Evolutionary conservation across 2,329 filamentous ascomycete genomes (phyloP).

Genomic region (Hypocreales sp.): DNA sequence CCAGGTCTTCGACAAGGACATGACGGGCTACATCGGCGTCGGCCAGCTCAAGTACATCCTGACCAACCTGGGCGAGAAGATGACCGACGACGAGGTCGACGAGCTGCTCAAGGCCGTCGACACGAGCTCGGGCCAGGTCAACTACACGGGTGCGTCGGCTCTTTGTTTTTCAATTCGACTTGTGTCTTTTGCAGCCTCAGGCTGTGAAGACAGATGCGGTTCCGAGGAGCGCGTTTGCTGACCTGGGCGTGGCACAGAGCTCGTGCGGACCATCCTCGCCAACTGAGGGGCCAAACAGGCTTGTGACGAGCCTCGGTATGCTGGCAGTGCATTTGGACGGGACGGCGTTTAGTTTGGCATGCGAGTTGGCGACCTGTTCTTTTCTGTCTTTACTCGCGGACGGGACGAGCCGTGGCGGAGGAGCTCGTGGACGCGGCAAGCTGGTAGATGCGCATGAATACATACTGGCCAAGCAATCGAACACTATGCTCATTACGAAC

Average conservation of each 20-base stretch:
- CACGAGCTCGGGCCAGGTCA: conserved; percentile 89
- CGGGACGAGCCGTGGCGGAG: too few species aligned
- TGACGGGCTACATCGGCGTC: conserved; percentile 94
- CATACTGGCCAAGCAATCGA: too few species aligned
- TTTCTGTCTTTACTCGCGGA: too few species aligned
- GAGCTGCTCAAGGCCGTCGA: conserved; percentile 98
- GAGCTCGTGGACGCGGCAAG: too few species aligned
- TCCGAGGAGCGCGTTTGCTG: conserved; percentile 2
- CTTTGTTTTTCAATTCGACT: background rate
- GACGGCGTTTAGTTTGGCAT: too few species aligned
- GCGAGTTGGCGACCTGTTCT: too few species aligned
- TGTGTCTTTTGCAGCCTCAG: too few species aligned
- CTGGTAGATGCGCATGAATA: too few species aligned
- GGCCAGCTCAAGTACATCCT: conserved; percentile 96
- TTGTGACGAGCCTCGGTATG: conserved; percentile 3
- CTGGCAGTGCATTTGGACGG: conserved; percentile 18
- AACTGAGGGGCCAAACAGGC: conserved; percentile 43
- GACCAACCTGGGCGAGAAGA: conserved; percentile 97
- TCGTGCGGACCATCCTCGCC: conserved; percentile 74
- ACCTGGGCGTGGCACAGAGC: conserved; percentile 37
- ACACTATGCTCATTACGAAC: too few species aligned
- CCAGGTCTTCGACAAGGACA: conserved; percentile 98
- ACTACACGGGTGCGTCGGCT: conserved; percentile 65
- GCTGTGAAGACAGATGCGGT: too few species aligned
- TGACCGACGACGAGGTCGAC: conserved; percentile 97